Evolutionary conservation across 805 yeast genomes (phyloP), one percentile per base, ranked within the genome.

Genomic region (Candida andamanensis): DNA sequence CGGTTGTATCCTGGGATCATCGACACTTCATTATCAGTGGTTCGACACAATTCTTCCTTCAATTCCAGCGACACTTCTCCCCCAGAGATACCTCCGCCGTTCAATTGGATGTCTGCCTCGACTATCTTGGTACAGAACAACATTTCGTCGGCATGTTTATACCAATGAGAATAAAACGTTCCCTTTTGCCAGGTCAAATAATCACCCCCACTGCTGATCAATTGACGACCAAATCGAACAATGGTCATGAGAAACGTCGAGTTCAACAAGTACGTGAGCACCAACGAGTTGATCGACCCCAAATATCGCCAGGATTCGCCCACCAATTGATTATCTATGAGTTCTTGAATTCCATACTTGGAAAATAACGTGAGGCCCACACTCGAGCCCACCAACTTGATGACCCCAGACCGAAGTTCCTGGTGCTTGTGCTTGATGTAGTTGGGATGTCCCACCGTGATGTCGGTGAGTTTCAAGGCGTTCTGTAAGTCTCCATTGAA

Each of bases 121-220:
- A 82, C 69, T 19, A 81, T 67, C 44, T 72, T 68, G 1, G 82
- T 62, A 26, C 80, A 69, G 78, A 84, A 76, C 38, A 72, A 58
- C 67, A 83, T 64, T 49, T 82, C 85, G 44, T 79, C 84, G 14
- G 79, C 72, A 51, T 78, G 83, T 36, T 63, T 57, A 48, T 64
- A 78, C 78, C 86, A 78, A 41, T 74, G 69, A 17, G 70, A 63
- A 33, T 80, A 77, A 34, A 78, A 69, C 0, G 83, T 76, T 4
- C 85, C 85, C 39, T 69, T 69, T 29, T 67, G 71, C 79, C 85
- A 84, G 28, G 74, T 67, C 37, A 80, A 59, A 41, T 60, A 64
- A 33, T 67, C 70, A 9, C 81, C 80, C 14, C 77, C 71, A 1
- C 67, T 45, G 15, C 50, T 45, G 9, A 55, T 47, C 28, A 60